These are phyloP conservation scores for Monilinia laxa DNA, from an alignment of 2,329 filamentous ascomycete species.

Conservation along the genomic window DNA sequence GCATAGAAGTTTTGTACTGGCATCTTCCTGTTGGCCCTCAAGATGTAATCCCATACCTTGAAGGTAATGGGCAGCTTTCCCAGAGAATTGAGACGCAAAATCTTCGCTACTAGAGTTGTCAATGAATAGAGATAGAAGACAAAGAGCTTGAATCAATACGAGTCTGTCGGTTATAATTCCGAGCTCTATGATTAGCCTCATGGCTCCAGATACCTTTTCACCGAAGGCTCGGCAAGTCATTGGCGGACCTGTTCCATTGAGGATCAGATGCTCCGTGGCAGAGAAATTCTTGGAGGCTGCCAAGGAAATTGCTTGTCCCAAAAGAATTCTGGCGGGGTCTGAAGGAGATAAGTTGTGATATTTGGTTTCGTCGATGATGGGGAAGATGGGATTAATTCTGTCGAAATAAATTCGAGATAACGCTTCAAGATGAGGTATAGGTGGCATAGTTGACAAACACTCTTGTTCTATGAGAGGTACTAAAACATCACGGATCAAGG, in stretches of 20 bases:
- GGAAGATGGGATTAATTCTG: conserved; percentile 37
- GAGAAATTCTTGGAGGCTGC: conserved; percentile 53
- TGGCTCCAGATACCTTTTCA: conserved; percentile 30
- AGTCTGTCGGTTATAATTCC: conserved; percentile 55
- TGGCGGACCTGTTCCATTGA: conserved; percentile 23
- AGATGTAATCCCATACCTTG: conserved; percentile 59
- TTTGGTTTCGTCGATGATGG: conserved; percentile 34
- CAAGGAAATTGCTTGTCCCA: conserved; percentile 54
- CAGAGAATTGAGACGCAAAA: conserved; percentile 53
- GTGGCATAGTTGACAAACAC: conserved; percentile 48
- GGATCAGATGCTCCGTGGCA: conserved; percentile 45
- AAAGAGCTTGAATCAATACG: conserved; percentile 54
- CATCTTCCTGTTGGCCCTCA: conserved; percentile 39
- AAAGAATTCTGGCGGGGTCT: conserved; percentile 44
- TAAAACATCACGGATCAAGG: conserved; percentile 30
- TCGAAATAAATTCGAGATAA: conserved; percentile 45
- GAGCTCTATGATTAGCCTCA: conserved; percentile 47
- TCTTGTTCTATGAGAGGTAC: conserved; percentile 35
- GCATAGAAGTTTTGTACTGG: conserved; percentile 51
- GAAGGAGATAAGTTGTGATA: conserved; percentile 42
- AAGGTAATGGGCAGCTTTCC: conserved; percentile 56
- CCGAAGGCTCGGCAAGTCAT: conserved; percentile 32
- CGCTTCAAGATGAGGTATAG: conserved; percentile 47
- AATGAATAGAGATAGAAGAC: conserved; percentile 58
- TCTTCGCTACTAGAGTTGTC: conserved; percentile 57